Conservation (phyloP, 1,139 yeast species). For the Scheffersomyces segobiensis region DNA sequence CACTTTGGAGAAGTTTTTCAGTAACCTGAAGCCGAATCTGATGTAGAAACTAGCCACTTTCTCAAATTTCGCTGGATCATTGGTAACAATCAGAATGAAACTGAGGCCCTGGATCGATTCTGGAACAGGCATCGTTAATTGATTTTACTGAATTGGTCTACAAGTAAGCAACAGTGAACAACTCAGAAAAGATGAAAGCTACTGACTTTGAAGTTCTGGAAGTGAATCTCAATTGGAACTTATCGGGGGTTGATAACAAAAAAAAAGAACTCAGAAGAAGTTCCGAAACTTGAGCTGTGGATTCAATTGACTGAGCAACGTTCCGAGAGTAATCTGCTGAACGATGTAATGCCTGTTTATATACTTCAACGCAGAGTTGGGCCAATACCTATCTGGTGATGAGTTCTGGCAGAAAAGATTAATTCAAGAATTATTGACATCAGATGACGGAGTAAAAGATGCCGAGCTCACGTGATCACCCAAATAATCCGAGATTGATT, state of each 20-base stretch:
- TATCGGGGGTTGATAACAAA: neutral
- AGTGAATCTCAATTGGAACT: neutral
- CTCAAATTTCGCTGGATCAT: constrained; percentile 46
- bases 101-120: constrained; percentile 14
- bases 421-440: neutral
- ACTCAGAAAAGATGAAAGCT: too few species aligned
- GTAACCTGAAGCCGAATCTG: constrained; percentile 57
- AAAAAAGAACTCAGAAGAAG: neutral
- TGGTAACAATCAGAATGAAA: constrained; percentile 62
- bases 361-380: neutral
- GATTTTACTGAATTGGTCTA: neutral
- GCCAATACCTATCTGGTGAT: neutral
- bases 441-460: neutral
- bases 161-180: too few species aligned
- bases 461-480: neutral
- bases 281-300: neutral
- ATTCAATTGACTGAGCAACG: neutral
- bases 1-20: constrained; percentile 53
- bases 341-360: neutral
- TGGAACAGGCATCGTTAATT: neutral
- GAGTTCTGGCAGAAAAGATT: neutral
- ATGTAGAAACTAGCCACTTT: constrained; percentile 54
- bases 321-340: neutral
- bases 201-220: neutral
- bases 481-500: neutral